Percentiles rank a stretch among this genome's conserved stretches.
phyloP scores from a whole-genome alignment of 805 yeast genomes.

The Nakazawaea ernobii region DNA sequence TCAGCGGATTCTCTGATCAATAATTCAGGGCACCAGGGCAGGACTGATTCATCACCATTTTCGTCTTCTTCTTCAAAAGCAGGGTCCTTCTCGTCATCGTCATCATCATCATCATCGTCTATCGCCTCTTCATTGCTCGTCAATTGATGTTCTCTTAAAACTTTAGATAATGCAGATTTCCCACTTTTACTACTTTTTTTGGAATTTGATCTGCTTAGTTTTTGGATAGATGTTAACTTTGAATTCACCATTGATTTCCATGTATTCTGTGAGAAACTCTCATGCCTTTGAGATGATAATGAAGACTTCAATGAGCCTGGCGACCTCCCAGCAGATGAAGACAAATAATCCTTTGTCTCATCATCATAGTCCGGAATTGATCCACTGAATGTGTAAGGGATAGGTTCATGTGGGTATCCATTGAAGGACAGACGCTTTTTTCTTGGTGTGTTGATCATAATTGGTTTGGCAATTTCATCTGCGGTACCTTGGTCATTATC shows the following conservation, averaged over 20 bases:
- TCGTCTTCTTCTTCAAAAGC: conserved; percentile 14
- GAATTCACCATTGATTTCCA: conserved; percentile 4
- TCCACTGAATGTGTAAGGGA: conserved; percentile 23
- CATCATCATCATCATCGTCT: conserved; percentile 12
- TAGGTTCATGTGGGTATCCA: conserved; percentile 8
- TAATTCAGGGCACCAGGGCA: conserved; percentile 54
- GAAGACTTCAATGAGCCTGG: conserved; percentile 13
- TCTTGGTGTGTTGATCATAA: conserved; percentile 1
- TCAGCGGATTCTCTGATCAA: conserved; percentile 47
- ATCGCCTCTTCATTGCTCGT: conserved; percentile 6
- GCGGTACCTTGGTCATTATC: conserved; percentile 11
- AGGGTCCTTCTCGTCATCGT: conserved; percentile 10
- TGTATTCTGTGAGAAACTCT: conserved; percentile 6
- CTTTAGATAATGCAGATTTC: conserved; percentile 24
- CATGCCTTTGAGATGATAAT: conserved; percentile 11
- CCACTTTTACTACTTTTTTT: conserved; percentile 19
- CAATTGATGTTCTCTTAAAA: conserved; percentile 15
- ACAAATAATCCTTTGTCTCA: conserved; percentile 18
- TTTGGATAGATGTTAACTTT: conserved; percentile 8
- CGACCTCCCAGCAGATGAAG: conserved; percentile 10
- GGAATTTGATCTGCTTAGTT: conserved; percentile 17
- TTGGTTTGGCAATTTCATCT: conserved; percentile 11
- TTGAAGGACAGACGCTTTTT: conserved; percentile 6
- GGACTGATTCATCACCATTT: conserved; percentile 16
- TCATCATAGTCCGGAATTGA: conserved; percentile 28